A percentile compares a stretch with the other conserved stretches of the same genome.
phyloP scores from a whole-genome alignment of 2,329 filamentous ascomycete species.

The Amauroascus niger region DNA sequence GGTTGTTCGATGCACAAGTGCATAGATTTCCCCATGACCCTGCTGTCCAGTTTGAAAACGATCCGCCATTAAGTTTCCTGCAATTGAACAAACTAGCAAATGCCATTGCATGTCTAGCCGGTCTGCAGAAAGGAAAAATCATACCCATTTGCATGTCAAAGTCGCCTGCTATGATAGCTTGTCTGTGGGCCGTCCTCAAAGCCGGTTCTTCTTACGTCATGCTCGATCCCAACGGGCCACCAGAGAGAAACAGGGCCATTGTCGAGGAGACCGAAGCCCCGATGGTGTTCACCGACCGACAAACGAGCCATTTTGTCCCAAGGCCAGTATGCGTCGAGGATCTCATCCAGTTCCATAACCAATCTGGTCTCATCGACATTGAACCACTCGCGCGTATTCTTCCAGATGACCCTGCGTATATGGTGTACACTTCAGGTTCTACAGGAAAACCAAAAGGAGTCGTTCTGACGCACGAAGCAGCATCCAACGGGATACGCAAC shows the following conservation, averaged over 20 bases:
- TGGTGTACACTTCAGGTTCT: slow-evolving; percentile 22
- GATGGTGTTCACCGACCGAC: slow-evolving; percentile 16
- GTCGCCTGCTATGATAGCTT: slow-evolving; percentile 2
- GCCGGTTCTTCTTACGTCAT: slow-evolving; percentile 9
- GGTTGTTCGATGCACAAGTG: slow-evolving; percentile 6
- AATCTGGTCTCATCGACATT: background rate
- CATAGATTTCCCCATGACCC: background rate
- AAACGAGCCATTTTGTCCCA: slow-evolving; percentile 10
- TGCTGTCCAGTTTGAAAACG: slow-evolving; percentile 2
- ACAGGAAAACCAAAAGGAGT: slow-evolving; percentile 24
- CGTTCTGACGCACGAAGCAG: slow-evolving; percentile 21
- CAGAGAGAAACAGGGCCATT: slow-evolving; percentile 6
- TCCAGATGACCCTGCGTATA: background rate
- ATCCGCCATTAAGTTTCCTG: background rate
- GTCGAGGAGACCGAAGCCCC: slow-evolving; percentile 7
- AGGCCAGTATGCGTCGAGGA: slow-evolving; percentile 9
- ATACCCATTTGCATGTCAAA: slow-evolving; percentile 8
- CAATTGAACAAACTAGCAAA: slow-evolving; percentile 4
- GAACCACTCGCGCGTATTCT: slow-evolving; percentile 65
- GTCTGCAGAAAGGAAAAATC: background rate
- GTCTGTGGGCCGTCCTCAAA: slow-evolving; percentile 11
- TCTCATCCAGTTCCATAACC: background rate
- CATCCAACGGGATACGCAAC: slow-evolving; percentile 25
- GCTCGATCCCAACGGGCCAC: slow-evolving; percentile 8
- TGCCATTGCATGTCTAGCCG: background rate